phyloP scores from a whole-genome alignment of 495 filamentous ascomycete genomes.

The Bacidia rubella region DNA sequence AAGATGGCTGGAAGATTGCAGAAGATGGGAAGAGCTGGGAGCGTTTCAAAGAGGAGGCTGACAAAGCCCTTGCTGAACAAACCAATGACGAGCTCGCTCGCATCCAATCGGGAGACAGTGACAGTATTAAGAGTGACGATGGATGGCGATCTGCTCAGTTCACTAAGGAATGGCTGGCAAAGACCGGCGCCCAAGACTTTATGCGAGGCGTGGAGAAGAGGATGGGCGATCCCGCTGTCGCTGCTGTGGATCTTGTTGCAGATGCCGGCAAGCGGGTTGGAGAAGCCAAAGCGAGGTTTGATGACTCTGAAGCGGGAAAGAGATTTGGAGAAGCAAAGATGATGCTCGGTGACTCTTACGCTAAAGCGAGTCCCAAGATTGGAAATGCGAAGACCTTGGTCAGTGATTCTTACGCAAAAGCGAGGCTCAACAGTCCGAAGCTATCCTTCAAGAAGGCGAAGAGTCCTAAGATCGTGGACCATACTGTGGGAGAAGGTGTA shows the following conservation, averaged over 20 bases:
- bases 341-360: neutral
- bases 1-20: slow-evolving; percentile 9
- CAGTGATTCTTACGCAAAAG: too few relatives aligned
- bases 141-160: slow-evolving; percentile 1
- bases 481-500: neutral
- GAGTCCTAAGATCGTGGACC: neutral
- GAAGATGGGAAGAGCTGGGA: slow-evolving; percentile 10
- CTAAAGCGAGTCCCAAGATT: too few relatives aligned
- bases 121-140: neutral
- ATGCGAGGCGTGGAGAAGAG: neutral
- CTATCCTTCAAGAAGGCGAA: neutral
- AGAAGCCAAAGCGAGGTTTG: neutral
- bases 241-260: neutral
- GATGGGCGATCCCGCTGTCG: neutral
- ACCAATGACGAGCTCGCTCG: neutral
- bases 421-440: too few relatives aligned
- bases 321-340: neutral
- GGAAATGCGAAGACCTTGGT: neutral
- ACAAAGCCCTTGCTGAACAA: neutral
- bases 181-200: neutral
- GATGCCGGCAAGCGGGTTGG: neutral
- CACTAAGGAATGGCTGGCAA: slow-evolving; percentile 4
- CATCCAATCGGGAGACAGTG: neutral
- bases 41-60: slow-evolving; percentile 5
- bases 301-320: too few relatives aligned